A percentile compares a stretch with the other conserved stretches of the same genome.
Conservation (phyloP, 1,139 yeast genomes). For the Scheffersomyces quercinus region DNA sequence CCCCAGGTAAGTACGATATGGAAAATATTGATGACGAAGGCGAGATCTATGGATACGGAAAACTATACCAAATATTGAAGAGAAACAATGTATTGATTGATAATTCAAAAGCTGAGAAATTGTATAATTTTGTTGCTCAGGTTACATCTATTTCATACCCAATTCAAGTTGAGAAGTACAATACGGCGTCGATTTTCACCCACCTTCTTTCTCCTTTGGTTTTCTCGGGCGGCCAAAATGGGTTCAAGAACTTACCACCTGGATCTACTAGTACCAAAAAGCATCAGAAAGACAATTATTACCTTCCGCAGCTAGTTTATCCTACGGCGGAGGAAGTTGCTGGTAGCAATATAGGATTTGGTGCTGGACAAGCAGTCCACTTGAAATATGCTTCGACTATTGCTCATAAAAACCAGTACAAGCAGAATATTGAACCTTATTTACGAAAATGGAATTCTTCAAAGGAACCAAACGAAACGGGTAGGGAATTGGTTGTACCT, state of each 20-base stretch:
- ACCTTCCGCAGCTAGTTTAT: slow-evolving; percentile 50
- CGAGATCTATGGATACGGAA: slow-evolving; percentile 52
- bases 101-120: slow-evolving; percentile 9
- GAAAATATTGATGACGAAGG: slow-evolving; percentile 6
- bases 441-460: slow-evolving; percentile 31
- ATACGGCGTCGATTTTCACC: slow-evolving; percentile 51
- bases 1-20: slow-evolving; percentile 43
- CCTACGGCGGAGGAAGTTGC: slow-evolving; percentile 57
- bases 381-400: slow-evolving; percentile 35
- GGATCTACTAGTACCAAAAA: slow-evolving; percentile 25
- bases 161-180: slow-evolving; percentile 27
- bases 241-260: slow-evolving; percentile 23
- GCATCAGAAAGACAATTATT: slow-evolving; percentile 30
- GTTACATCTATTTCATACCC: slow-evolving; percentile 65
- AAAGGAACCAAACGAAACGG: slow-evolving; percentile 17
- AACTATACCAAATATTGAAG: slow-evolving; percentile 43
- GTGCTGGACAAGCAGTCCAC: slow-evolving; percentile 58
- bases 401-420: slow-evolving; percentile 25
- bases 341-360: slow-evolving; percentile 42
- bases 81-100: slow-evolving; percentile 31
- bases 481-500: slow-evolving; percentile 38
- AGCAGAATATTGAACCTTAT: slow-evolving; percentile 37
- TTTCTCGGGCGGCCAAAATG: slow-evolving; percentile 15
- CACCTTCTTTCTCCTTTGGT: slow-evolving; percentile 54
- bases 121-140: slow-evolving; percentile 49